A percentile compares a stretch with the other conserved stretches of the same genome.
phyloP scores from a whole-genome alignment of 352 stramenopile genomes.

The Globisporangium echinulatum region DNA sequence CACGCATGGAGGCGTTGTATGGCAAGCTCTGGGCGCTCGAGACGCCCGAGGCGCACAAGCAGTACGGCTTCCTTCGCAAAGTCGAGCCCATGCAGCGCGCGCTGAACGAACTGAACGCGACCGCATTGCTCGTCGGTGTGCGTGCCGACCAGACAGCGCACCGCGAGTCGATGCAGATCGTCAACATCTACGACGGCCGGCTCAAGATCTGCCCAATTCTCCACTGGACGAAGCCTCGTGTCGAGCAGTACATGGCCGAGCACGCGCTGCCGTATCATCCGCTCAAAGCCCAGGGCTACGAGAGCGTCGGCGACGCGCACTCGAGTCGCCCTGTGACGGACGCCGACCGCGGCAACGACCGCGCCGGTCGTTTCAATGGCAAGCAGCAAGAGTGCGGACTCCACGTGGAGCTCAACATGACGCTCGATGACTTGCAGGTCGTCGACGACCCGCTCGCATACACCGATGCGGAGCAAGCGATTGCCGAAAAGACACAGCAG shows the following conservation, averaged over 20 bases:
- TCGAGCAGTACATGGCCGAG: conserved; percentile 68
- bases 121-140: conserved; percentile 70
- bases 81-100: conserved; percentile 83
- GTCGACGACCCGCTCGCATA: conserved; percentile 45
- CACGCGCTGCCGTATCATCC: conserved; percentile 76
- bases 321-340: conserved; percentile 76
- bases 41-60: conserved; percentile 59
- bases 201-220: conserved; percentile 87
- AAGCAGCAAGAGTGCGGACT: conserved; percentile 79
- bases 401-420: conserved; percentile 74
- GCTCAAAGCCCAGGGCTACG: conserved; percentile 78
- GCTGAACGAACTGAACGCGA: conserved; percentile 47
- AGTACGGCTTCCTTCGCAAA: conserved; percentile 81
- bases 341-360: conserved; percentile 56
- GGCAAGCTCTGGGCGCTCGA: conserved; percentile 78
- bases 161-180: conserved; percentile 60
- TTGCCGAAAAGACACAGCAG: conserved; percentile 34
- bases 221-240: conserved; percentile 65
- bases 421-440: conserved; percentile 36
- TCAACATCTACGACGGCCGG: conserved; percentile 74
- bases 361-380: conserved; percentile 74
- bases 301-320: conserved; percentile 77
- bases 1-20: conserved; percentile 82
- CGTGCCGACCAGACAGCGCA: conserved; percentile 73
- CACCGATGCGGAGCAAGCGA: conserved; percentile 31